Evolutionary conservation across 169 alveolate species (phyloP).

Genomic region (Plasmodium vivax): DNA sequence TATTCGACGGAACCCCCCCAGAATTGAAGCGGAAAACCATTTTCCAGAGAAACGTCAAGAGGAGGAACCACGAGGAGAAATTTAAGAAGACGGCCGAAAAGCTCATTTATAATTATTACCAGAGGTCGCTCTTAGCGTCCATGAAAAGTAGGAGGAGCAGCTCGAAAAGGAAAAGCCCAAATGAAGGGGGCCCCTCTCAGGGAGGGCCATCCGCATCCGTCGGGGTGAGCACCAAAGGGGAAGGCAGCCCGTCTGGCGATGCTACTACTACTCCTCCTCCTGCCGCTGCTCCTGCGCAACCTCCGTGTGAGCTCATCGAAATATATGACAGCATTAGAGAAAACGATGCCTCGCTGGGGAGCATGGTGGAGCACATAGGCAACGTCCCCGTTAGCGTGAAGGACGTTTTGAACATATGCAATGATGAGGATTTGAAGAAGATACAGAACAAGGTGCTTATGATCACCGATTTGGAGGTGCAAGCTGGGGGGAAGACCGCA

Average conservation of each 20-base stretch:
- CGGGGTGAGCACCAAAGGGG: not conserved
- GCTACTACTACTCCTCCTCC: not conserved
- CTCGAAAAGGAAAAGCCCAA: not conserved
- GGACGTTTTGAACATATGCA: slow-evolving; percentile 26
- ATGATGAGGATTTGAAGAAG: slow-evolving; percentile 34
- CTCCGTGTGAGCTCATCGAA: not conserved
- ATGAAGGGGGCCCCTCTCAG: not conserved
- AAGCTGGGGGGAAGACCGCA: not conserved
- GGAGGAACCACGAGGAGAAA: slow-evolving; percentile 46
- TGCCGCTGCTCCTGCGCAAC: not conserved
- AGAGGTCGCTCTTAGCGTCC: slow-evolving; percentile 17
- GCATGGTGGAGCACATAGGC: slow-evolving; percentile 30
- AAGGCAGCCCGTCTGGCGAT: not conserved
- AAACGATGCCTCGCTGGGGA: not conserved
- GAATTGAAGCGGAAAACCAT: slow-evolving; percentile 88
- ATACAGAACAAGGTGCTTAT: slow-evolving; percentile 19
- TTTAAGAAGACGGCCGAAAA: slow-evolving; percentile 62
- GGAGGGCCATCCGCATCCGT: not conserved
- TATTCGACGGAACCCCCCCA: slow-evolving; percentile 94
- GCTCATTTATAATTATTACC: slow-evolving; percentile 61
- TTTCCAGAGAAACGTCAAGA: slow-evolving; percentile 82
- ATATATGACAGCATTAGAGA: slow-evolving; percentile 23
- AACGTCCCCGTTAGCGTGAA: slow-evolving; percentile 13
- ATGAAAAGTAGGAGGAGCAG: slow-evolving; percentile 19
- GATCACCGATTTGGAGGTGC: slow-evolving; percentile 11